phyloP scores from a whole-genome alignment of 2,329 filamentous ascomycete genomes.

The Aspergillus pseudonomiae region DNA sequence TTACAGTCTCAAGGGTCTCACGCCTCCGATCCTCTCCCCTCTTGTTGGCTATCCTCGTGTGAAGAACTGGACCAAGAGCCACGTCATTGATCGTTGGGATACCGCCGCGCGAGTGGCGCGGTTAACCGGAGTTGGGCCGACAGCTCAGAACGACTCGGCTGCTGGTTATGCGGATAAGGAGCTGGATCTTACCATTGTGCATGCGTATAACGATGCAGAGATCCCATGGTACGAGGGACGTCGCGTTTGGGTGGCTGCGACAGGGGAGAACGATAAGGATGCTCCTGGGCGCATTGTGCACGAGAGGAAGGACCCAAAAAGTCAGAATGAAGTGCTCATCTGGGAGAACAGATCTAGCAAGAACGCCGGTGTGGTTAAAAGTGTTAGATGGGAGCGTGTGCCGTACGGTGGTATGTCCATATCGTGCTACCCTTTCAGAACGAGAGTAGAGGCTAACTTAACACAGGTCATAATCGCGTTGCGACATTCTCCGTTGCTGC shows the following conservation, averaged over 20 bases:
- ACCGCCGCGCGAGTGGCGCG: conserved; percentile 66
- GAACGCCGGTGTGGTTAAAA: conserved; percentile 33
- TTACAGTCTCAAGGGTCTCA: conserved; percentile 76
- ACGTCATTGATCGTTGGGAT: conserved; percentile 80
- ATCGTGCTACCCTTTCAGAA: background rate
- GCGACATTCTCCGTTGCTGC: conserved; percentile 43
- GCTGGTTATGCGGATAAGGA: conserved; percentile 52
- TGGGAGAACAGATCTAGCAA: conserved; percentile 38
- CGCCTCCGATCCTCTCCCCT: conserved; percentile 76
- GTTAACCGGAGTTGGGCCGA: conserved; percentile 36
- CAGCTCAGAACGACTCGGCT: conserved; percentile 52
- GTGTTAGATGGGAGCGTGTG: conserved; percentile 48
- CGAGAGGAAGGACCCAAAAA: conserved; percentile 31
- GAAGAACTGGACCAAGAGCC: conserved; percentile 61
- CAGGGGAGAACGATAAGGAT: conserved; percentile 29
- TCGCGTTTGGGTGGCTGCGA: conserved; percentile 43
- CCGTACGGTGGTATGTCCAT: conserved; percentile 44
- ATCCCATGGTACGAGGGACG: conserved; percentile 67
- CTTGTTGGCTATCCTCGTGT: conserved; percentile 68
- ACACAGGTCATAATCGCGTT: conserved; percentile 45
- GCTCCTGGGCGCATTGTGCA: conserved; percentile 33
- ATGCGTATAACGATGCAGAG: conserved; percentile 78
- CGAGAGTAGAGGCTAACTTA: background rate
- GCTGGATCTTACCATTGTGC: conserved; percentile 72
- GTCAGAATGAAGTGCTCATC: conserved; percentile 38